Base-by-base conservation (phyloP, 1,284 basidiomycete species). In the Clitocybe nebularis region DNA sequence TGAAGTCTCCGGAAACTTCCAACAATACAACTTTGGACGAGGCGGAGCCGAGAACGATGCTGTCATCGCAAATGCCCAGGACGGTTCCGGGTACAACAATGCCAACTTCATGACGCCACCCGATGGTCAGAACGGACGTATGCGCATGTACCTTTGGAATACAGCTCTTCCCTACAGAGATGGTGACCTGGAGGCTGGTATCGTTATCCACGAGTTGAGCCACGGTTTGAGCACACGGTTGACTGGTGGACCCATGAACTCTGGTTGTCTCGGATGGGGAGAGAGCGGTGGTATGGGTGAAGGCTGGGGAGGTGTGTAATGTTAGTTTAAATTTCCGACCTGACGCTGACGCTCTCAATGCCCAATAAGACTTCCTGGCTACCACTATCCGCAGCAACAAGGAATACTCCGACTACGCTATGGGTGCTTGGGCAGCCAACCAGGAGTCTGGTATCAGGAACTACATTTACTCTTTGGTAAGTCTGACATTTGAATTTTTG, bases 131-230 rank as follows among this genome's bases (percentile, higher is more conserved):
- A 82, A 85, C 55, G 89, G 89, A 6, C 83, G 90, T 46, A 93
- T 94, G 88, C 79, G 94, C 53, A 97, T 97, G 95, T 97, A 95
- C 70, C 71, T 93, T 34, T 97, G 94, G 94, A 88, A 90, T 66
- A 91, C 89, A 0, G 85, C 82, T 6, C 72, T 79, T 16, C 93
- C 94, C 1, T 95, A 87, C 72, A 75, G 93, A 19, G 94, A 98
- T 57, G 94, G 95, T 33, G 93, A 96, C 57, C 75, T 97, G 43
- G 95, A 98, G 64, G 89, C 90, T 35, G 92, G 91, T 40, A 94
- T 94, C 48, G 89, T 94, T 55, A 91, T 94, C 48, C 91, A 94
- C 66, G 92, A 93, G 67, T 66, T 89, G 57, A 74, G 79, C 43
- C 94, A 98, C 62, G 94, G 94, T 55, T 68, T 98, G 39, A 92